phyloP scores from a whole-genome alignment of 306 rosid genomes.

The Pterocarpus santalinus region DNA sequence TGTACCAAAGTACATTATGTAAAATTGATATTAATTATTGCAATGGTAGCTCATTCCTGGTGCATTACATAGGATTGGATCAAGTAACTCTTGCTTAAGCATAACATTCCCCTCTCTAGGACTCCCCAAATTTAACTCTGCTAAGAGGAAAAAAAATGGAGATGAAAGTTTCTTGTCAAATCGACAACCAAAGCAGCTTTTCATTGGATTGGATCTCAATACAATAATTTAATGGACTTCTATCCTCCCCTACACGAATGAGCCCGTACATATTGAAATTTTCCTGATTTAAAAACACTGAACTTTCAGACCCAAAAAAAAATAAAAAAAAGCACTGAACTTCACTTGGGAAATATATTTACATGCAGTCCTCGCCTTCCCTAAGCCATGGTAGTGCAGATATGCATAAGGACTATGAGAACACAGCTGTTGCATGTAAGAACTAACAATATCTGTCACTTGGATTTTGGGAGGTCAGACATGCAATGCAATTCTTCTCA shows the following conservation, averaged over 20 bases:
- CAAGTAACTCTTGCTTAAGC: neutral
- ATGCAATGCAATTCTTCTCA: constrained; percentile 12
- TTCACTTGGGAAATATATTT: neutral
- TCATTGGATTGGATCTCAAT: too few relatives aligned
- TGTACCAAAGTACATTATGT: neutral
- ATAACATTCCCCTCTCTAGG: neutral
- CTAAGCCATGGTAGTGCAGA: neutral
- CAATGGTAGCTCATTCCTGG: neutral
- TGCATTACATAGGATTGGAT: neutral
- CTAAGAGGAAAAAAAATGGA: neutral
- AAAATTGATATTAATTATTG: neutral
- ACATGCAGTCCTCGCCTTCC: neutral
- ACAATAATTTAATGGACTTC: too few relatives aligned
- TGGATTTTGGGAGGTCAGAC: neutral
- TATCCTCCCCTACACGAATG: neutral
- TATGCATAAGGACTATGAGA: too few relatives aligned
- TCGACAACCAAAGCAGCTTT: too few relatives aligned
- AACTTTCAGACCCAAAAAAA: too few relatives aligned
- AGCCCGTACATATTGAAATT: neutral
- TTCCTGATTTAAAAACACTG: neutral
- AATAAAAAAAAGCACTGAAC: neutral
- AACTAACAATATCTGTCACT: constrained; percentile 9
- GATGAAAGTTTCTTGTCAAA: neutral
- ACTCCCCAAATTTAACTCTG: neutral
- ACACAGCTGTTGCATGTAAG: neutral